Base-by-base conservation (phyloP, 305 asterid genomes). In the Euphrasia arctica region DNA sequence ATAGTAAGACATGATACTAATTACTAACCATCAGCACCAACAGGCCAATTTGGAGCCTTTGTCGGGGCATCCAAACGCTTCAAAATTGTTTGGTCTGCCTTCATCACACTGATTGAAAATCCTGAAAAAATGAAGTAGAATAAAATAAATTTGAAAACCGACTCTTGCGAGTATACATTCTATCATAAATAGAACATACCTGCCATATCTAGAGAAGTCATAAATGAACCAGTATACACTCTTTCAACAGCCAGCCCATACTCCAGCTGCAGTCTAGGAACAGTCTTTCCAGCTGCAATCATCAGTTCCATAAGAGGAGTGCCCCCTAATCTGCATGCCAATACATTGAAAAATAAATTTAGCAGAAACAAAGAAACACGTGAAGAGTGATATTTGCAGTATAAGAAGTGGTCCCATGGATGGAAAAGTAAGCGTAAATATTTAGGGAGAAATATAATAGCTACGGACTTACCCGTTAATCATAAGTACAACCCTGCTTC, bases 171-270 rank as follows among this genome's bases (percentile, higher is more conserved):
- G 27, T 65, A 52, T 48, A 54, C 15, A 65, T 31, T 59, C 22
- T 18, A 18, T 18, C 12, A 48, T 65, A 62, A 49, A 60, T 39
- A 29, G 43, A 43, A 58, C 73, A 48, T 70, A 87, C 98, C 97
- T 68, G 97, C 97, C 99, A 93, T 93, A 77, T 93, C 99, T 51
- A 93, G 86, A 62, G 99, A 93, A 42, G 99, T 90, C 99, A 93
- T 86, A 78, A 93, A 90, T 70, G 99, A 93, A 66, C 98, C 99
- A 36, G 97, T 88, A 73, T 93, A 90, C 43, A 93, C 97, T 80
- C 97, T 86, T 71, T 90, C 99, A 77, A 93, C 95, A 66, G 99
- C 97, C 70, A 93, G 75, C 69, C 97, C 99, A 81, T 93, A 92
- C 72, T 93, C 96, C 67, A 93, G 83, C 94, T 93, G 97, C 76